Evolutionary conservation across 805 yeast genomes (phyloP), one percentile per base, ranked within the genome.

Genomic region (Yarrowia sp.): DNA sequence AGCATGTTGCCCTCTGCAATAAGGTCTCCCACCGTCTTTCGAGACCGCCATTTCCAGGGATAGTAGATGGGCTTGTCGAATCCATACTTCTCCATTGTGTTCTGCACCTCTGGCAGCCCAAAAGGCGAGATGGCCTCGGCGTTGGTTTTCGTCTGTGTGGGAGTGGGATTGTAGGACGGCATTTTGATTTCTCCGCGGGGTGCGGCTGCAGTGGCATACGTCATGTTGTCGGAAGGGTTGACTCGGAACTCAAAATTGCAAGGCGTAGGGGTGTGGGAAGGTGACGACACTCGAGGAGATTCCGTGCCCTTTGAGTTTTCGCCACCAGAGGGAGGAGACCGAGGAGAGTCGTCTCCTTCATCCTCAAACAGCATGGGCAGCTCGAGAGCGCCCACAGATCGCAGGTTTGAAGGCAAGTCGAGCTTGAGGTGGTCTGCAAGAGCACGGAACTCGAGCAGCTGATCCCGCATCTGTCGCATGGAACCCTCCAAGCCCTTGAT

Each of bases 401-500:
- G 36, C 22, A 55, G 31, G 15, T 31, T 55, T 2, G 61, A 17
- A 1, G 61, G 61, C 17, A 55, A 13, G 17, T 55, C 61, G 11
- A 55, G 11, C 33, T 55, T 58, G 28, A 43, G 43, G 14, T 42
- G 39, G 42, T 44, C 64, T 1, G 64, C 64, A 9, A 58, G 51
- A 1, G 39, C 22, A 7, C 61, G 47, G 42, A 61, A 66, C 42
- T 69, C 69, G 11, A 64, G 28, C 43, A 66, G 62, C 55, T 64
- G 65, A 17, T 39, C 38, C 0, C 64, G 38, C 41, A 68, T 67
- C 32, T 64, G 65, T 17, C 60, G 45, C 35, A 69, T 36, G 36
- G 62, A 47, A 10, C 62, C 48, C 39, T 69, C 71, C 43, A 69
- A 61, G 31, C 67, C 69, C 35, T 67, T 48, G 33, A 69, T 67